These are phyloP conservation scores for Blepharisma undulans DNA, from an alignment of 169 alveolate species.

Conservation along the genomic window DNA sequence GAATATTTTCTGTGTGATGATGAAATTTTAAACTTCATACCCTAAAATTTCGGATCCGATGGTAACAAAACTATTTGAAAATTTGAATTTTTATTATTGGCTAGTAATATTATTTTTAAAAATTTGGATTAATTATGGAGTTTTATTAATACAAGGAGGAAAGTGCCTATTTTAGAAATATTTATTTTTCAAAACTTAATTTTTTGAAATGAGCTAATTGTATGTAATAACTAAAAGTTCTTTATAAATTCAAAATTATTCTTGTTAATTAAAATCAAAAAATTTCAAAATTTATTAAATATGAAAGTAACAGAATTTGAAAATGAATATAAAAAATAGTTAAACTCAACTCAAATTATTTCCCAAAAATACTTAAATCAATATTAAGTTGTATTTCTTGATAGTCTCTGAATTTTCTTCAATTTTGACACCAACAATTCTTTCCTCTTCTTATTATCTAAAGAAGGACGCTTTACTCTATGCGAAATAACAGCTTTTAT, in stretches of 20 bases:
- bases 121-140: background rate
- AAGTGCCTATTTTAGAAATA: too few relatives aligned
- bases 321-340: too few relatives aligned
- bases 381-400: background rate
- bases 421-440: background rate
- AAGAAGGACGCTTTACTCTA: conserved; percentile 6
- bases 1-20: background rate
- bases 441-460: background rate
- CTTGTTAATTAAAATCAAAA: too few relatives aligned
- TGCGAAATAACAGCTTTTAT: conserved; percentile 17
- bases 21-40: too few relatives aligned
- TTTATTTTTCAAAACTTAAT: too few relatives aligned
- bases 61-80: too few relatives aligned
- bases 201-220: too few relatives aligned
- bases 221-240: too few relatives aligned
- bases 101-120: background rate
- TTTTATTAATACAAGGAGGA: background rate
- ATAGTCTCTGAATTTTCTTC: background rate
- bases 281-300: background rate
- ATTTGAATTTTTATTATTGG: background rate
- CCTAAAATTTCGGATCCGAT: too few relatives aligned
- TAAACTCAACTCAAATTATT: background rate
- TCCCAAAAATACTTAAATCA: background rate
- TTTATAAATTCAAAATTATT: too few relatives aligned
- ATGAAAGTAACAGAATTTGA: background rate